phyloP scores from a whole-genome alignment of 2,329 filamentous ascomycete species.

The Claviceps paspali region DNA sequence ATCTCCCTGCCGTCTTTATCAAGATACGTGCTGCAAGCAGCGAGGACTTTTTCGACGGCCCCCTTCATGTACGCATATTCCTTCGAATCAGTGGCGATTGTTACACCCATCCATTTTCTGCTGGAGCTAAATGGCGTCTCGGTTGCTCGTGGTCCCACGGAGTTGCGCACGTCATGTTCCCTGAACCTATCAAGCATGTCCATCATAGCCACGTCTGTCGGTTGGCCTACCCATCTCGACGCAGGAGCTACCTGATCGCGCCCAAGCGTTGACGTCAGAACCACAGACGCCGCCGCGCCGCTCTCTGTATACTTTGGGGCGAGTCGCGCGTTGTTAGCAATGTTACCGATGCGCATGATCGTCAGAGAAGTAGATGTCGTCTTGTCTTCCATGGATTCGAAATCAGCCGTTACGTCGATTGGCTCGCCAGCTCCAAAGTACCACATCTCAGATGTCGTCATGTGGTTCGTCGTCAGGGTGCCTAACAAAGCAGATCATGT shows the following conservation, averaged over 20 bases:
- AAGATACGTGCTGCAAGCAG: constrained; percentile 80
- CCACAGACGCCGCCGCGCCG: constrained; percentile 52
- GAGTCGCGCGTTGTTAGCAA: constrained; percentile 85
- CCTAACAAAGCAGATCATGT: constrained; percentile 27
- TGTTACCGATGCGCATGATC: constrained; percentile 82
- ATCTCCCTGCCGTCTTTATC: constrained; percentile 76
- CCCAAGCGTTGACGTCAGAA: constrained; percentile 71
- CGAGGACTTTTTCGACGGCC: constrained; percentile 73
- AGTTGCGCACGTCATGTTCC: constrained; percentile 80
- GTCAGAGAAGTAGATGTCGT: constrained; percentile 62
- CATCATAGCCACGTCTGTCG: constrained; percentile 92
- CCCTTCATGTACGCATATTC: constrained; percentile 94
- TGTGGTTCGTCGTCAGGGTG: constrained; percentile 92
- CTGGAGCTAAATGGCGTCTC: constrained; percentile 96
- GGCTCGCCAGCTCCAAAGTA: constrained; percentile 56
- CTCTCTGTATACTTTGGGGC: constrained; percentile 57
- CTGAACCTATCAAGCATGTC: constrained; percentile 83
- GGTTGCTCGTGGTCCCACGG: constrained; percentile 63
- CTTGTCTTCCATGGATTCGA: constrained; percentile 37
- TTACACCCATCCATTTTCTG: constrained; percentile 98
- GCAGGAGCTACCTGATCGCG: constrained; percentile 43
- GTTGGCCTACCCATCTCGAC: constrained; percentile 91
- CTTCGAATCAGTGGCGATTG: constrained; percentile 48
- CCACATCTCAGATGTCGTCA: constrained; percentile 96
- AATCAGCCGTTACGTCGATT: constrained; percentile 38